phyloP scores from a whole-genome alignment of 2,329 filamentous ascomycete species.

The Pestalotiopsis sp. region DNA sequence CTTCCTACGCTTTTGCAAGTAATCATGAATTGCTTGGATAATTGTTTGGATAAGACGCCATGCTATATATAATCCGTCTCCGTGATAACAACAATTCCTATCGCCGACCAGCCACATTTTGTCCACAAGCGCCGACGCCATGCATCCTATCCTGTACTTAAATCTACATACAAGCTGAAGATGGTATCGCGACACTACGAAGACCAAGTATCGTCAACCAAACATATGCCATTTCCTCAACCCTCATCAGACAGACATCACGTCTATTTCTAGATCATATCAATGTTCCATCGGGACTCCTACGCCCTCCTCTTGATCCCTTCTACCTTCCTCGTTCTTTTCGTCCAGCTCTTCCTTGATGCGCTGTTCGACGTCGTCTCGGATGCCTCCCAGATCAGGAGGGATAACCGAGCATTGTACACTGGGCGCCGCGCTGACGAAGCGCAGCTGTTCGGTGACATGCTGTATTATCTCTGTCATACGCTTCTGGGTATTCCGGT shows the following conservation, averaged over 20 bases:
- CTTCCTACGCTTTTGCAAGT: no score
- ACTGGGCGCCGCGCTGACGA: slow-evolving; percentile 82
- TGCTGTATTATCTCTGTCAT: slow-evolving; percentile 76
- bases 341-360: slow-evolving; percentile 67
- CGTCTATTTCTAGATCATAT: not conserved
- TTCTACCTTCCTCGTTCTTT: slow-evolving; percentile 55
- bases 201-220: not conserved
- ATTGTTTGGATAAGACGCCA: not conserved
- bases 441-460: slow-evolving; percentile 83
- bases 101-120: not conserved
- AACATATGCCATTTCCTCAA: not conserved
- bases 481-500: slow-evolving; percentile 78
- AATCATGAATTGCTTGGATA: not conserved
- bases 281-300: slow-evolving; percentile 37
- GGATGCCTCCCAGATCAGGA: slow-evolving; percentile 69
- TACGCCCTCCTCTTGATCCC: slow-evolving; percentile 57
- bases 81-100: not conserved
- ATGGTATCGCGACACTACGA: not conserved
- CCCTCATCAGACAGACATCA: no score
- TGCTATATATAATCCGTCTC: not conserved
- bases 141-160: not conserved
- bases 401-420: slow-evolving; percentile 84
- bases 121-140: not conserved
- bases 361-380: slow-evolving; percentile 70
- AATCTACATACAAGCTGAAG: not conserved